phyloP scores from a whole-genome alignment of 345 rosid genomes.

The Eucalyptus globulus region DNA sequence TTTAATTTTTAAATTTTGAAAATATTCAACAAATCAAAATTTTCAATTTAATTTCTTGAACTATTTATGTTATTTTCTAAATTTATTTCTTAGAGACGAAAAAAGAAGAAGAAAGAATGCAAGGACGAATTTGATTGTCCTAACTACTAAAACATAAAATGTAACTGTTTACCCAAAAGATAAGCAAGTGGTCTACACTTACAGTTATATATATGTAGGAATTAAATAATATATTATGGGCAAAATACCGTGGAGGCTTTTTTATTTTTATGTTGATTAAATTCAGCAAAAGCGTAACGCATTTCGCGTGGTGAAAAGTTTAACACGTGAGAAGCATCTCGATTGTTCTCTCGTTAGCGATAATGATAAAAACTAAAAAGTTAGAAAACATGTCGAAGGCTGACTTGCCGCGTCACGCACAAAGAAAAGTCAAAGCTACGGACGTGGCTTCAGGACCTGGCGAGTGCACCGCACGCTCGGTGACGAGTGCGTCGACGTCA shows the following conservation, averaged over 20 bases:
- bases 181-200: neutral
- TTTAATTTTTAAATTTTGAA: too few relatives aligned
- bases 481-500: neutral
- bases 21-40: too few relatives aligned
- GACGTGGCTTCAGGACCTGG: conserved; percentile 1
- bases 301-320: neutral
- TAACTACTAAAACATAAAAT: neutral
- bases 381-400: neutral
- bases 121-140: neutral
- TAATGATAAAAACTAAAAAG: neutral
- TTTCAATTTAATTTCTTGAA: too few relatives aligned
- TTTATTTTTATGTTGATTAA: neutral
- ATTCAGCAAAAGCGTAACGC: neutral
- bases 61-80: too few relatives aligned
- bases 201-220: neutral
- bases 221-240: neutral
- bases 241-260: too few relatives aligned
- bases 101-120: neutral
- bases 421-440: conserved; percentile 8
- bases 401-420: conserved; percentile 14
- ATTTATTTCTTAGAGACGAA: too few relatives aligned
- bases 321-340: neutral
- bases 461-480: neutral
- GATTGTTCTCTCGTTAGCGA: neutral
- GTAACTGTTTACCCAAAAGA: neutral